Percentiles rank a stretch among this genome's conserved stretches.
These are phyloP conservation scores for Camelina laxa DNA, from an alignment of 345 rosid species.

Conservation along the genomic window DNA sequence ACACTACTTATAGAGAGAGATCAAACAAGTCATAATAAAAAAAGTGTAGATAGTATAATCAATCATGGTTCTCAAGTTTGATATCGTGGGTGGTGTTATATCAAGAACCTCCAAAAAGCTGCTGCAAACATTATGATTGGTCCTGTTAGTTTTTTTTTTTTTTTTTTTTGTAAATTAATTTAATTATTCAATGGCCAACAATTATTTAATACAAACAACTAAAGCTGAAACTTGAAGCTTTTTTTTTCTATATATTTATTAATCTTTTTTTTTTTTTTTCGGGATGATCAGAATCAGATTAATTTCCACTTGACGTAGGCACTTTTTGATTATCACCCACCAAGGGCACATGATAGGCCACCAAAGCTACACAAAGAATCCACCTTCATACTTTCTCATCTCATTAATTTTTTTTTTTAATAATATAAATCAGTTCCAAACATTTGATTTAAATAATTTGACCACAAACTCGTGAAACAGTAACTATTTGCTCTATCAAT, in stretches of 20 bases:
- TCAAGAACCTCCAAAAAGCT: constrained; percentile 64
- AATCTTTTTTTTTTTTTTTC: background rate
- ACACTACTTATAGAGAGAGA: constrained; percentile 11
- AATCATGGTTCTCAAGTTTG: constrained; percentile 52
- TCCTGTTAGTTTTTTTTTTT: constrained; percentile 40
- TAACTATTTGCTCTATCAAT: background rate
- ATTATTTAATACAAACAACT: constrained; percentile 39
- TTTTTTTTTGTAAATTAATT: constrained; percentile 28
- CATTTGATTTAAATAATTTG: background rate
- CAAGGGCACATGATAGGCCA: constrained; percentile 50
- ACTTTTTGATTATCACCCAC: constrained; percentile 47
- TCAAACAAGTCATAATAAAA: constrained; percentile 17
- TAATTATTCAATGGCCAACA: constrained; percentile 17
- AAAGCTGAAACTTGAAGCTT: constrained; percentile 46
- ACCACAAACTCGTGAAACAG: background rate
- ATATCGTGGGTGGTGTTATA: constrained; percentile 55
- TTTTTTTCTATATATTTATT: background rate
- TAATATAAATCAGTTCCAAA: background rate
- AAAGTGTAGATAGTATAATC: constrained; percentile 20
- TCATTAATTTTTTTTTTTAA: background rate
- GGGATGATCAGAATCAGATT: constrained; percentile 46
- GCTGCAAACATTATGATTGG: constrained; percentile 65
- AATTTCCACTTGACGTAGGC: constrained; percentile 40
- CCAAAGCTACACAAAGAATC: constrained; percentile 42
- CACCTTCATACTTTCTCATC: constrained; percentile 38